A percentile compares a stretch with the other conserved stretches of the same genome.
Evolutionary conservation across 2,329 filamentous ascomycete species (phyloP).

Genomic region (Penicillium sp.): DNA sequence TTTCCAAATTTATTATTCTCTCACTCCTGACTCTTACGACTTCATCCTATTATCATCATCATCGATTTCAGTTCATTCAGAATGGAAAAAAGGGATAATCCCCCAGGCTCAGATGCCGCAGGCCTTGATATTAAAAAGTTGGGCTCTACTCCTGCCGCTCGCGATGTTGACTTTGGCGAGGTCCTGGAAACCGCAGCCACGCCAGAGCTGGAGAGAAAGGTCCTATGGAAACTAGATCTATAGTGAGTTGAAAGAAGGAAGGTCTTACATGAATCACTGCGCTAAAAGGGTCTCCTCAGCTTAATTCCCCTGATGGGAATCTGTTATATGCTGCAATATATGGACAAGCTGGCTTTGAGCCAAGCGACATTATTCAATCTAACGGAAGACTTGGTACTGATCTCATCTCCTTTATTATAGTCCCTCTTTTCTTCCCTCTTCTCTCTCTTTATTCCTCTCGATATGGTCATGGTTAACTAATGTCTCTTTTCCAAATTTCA

Average conservation of each 20-base stretch:
- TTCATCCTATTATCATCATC: neutral
- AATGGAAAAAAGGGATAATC: constrained; percentile 25
- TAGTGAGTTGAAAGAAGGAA: too few species aligned
- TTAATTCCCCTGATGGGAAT: constrained; percentile 25
- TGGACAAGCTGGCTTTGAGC: constrained; percentile 35
- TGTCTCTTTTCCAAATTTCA: neutral
- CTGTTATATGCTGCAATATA: constrained; percentile 35
- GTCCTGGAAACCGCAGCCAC: constrained; percentile 28
- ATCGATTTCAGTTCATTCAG: neutral
- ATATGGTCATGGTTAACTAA: too few species aligned
- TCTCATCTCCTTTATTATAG: neutral
- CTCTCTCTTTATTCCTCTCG: too few species aligned
- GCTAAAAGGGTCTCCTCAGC: constrained; percentile 34
- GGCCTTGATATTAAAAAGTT: constrained; percentile 26
- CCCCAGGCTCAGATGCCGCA: neutral
- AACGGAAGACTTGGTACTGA: constrained; percentile 25
- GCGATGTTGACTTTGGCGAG: constrained; percentile 33
- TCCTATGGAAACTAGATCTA: constrained; percentile 33
- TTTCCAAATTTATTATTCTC: too few species aligned
- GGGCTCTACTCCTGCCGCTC: constrained; percentile 12
- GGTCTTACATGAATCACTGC: constrained; percentile 32
- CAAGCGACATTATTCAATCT: constrained; percentile 29
- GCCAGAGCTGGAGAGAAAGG: constrained; percentile 29
- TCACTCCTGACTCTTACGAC: too few species aligned
- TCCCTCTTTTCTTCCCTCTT: neutral